Conservation (phyloP, 495 filamentous ascomycete genomes). For the Penicillium samsonianum region DNA sequence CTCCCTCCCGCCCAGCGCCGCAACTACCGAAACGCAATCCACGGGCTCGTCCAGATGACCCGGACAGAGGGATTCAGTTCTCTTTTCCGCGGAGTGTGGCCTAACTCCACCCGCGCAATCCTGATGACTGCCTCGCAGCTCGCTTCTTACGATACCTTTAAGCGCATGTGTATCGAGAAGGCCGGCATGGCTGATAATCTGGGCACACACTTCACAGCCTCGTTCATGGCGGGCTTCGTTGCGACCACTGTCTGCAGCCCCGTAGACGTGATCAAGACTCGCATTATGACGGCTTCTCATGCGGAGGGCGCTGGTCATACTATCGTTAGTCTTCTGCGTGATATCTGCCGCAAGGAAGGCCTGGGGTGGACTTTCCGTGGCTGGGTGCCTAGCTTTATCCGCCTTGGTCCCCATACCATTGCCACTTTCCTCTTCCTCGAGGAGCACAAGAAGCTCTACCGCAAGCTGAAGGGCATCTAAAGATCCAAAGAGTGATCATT, state of each 20-base stretch:
- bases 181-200: conserved; percentile 74
- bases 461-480: conserved; percentile 46
- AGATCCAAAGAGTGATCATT: conserved; percentile 23
- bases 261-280: conserved; percentile 96
- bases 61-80: conserved; percentile 70
- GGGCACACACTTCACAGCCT: conserved; percentile 82
- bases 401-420: conserved; percentile 91
- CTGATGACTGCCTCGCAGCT: conserved; percentile 94
- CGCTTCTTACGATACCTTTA: conserved; percentile 90
- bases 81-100: conserved; percentile 87
- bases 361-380: conserved; percentile 90
- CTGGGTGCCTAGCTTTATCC: conserved; percentile 96
- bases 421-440: conserved; percentile 95
- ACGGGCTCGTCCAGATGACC: conserved; percentile 83
- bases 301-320: conserved; percentile 55
- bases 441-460: conserved; percentile 63
- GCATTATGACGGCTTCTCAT: conserved; percentile 78
- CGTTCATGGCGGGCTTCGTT: conserved; percentile 84
- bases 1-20: conserved; percentile 71
- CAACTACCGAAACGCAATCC: conserved; percentile 86
- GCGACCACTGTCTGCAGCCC: conserved; percentile 94
- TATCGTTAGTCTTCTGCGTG: conserved; percentile 58
- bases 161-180: conserved; percentile 67
- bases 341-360: conserved; percentile 77
- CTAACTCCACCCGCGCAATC: conserved; percentile 84